Base-by-base conservation (phyloP, 2,329 filamentous ascomycete genomes). In the Leptographium radiaticola region DNA sequence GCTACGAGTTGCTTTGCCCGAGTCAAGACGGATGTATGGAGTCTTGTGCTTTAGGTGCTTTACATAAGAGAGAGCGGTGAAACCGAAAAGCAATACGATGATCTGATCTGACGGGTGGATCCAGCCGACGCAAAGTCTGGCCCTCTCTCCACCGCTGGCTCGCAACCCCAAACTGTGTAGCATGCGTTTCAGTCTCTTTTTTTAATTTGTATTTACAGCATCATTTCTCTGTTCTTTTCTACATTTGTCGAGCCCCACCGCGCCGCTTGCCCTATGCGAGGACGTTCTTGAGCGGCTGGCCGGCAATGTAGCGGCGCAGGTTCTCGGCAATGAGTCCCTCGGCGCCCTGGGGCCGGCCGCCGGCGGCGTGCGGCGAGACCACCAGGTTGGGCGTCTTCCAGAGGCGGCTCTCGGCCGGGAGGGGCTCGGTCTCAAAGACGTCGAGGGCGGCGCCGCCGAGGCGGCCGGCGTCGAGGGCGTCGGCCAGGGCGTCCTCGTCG, bases 291-390 rank as follows among this genome's bases (percentile, higher is more conserved):
- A 85, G 60, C 53, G 71, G 62, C 69, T 84, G 79, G 1, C 74
- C 74, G 1, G 80, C 80, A 58, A 81, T 58, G 61, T 83, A 80
- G 58, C 74, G 68, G 58, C 79, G 70, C 66, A 85, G 59, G 59
- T 85, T 85, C 55, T 79, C 73, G 43, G 76, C 75, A 57, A 84
- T 81, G 61, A 85, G 65, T 7, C 60, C 71, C 68, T 83, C 80
- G 0, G 75, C 70, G 5, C 75, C 79, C 65, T 81, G 79, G 6
- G 81, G 81, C 55, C 81, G 65, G 0, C 79, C 79, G 3, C 79
- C 79, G 0, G 79, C 79, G 0, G 78, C 59, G 38, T 62, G 61
- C 30, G 61, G 61, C 50, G 60, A 61, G 25, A 62, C 53, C 13
- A 62, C 30, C 16, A 58, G 31, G 54, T 62, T 62, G 53, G 59